Percentiles rank a stretch among this genome's conserved stretches.
phyloP scores from a whole-genome alignment of 208 protist genomes.

The Trypanosoma melophagium region DNA sequence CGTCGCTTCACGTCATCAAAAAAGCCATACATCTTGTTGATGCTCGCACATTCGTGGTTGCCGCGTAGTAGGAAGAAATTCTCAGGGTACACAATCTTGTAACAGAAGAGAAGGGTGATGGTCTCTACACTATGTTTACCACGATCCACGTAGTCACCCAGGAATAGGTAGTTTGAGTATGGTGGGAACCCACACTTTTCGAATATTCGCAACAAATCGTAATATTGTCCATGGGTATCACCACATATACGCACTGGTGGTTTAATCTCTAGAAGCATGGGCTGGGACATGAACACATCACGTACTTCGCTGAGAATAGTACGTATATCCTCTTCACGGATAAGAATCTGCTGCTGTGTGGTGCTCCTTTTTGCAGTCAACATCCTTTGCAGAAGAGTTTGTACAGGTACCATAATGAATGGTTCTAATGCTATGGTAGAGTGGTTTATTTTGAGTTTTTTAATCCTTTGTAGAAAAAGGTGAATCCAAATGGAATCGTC shows the following conservation, averaged over 20 bases:
- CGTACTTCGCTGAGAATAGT: constrained; percentile 59
- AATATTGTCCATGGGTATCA: constrained; percentile 99
- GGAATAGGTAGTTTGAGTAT: constrained; percentile 98
- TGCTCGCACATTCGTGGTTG: too few relatives aligned
- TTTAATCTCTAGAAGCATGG: constrained; percentile 86
- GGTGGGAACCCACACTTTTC: constrained; percentile 99
- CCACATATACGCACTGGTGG: constrained; percentile 89
- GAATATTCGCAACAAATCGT: constrained; percentile 98
- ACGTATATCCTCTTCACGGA: constrained; percentile 87
- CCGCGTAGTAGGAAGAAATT: too few relatives aligned
- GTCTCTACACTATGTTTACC: too few relatives aligned
- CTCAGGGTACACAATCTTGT: too few relatives aligned
- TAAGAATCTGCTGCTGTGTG: constrained; percentile 64
- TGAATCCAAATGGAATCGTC: too few relatives aligned
- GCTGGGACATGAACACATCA: constrained; percentile 90
- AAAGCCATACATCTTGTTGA: too few relatives aligned
- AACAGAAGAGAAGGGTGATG: too few relatives aligned
- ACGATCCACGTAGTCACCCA: too few relatives aligned
- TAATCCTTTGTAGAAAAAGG: too few relatives aligned
- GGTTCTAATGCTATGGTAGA: too few relatives aligned
- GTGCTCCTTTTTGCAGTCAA: constrained; percentile 55
- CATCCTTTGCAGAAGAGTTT: constrained; percentile 38
- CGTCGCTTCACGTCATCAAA: too few relatives aligned
- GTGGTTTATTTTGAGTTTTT: too few relatives aligned
- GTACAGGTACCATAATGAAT: constrained; percentile 36